Evolutionary conservation across 2,329 filamentous ascomycete genomes (phyloP).

Genomic region (Calonectria honghensis): DNA sequence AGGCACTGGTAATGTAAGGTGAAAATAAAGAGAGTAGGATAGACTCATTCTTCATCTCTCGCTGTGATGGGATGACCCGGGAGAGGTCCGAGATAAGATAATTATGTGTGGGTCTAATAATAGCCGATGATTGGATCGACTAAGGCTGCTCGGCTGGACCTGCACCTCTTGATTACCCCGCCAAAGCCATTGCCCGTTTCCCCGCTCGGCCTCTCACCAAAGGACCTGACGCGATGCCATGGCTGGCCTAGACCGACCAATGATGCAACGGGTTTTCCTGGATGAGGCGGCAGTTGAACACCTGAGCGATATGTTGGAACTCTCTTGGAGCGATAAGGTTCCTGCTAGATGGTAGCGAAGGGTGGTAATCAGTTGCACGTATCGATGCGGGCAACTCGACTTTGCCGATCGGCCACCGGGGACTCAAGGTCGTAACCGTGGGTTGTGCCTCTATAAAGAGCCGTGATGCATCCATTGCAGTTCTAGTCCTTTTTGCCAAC

Average conservation of each 20-base stretch:
- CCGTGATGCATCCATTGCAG: not conserved
- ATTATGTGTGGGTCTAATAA: not conserved
- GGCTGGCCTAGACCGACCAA: not conserved
- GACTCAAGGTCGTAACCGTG: not conserved
- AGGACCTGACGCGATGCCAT: not conserved
- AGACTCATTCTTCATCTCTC: not conserved
- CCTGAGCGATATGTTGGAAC: not conserved
- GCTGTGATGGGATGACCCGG: not conserved
- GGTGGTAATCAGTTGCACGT: not conserved
- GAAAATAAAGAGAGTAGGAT: not conserved
- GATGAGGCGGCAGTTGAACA: not conserved
- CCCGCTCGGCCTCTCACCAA: conserved; percentile 1
- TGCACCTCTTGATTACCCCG: conserved; percentile 27
- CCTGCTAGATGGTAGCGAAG: not conserved
- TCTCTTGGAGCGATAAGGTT: conserved; percentile 1
- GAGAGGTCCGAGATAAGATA: conserved; percentile 13
- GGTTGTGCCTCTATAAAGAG: conserved; percentile 29
- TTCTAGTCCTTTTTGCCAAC: not conserved
- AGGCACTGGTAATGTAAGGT: not conserved
- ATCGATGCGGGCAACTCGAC: not conserved
- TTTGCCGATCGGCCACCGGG: conserved; percentile 16
- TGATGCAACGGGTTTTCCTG: not conserved
- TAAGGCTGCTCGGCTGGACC: conserved; percentile 19
- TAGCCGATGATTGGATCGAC: not conserved
- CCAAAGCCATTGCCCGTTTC: conserved; percentile 7